Conservation (phyloP, 805 yeast species). For the Kurtzmaniella fragi region DNA sequence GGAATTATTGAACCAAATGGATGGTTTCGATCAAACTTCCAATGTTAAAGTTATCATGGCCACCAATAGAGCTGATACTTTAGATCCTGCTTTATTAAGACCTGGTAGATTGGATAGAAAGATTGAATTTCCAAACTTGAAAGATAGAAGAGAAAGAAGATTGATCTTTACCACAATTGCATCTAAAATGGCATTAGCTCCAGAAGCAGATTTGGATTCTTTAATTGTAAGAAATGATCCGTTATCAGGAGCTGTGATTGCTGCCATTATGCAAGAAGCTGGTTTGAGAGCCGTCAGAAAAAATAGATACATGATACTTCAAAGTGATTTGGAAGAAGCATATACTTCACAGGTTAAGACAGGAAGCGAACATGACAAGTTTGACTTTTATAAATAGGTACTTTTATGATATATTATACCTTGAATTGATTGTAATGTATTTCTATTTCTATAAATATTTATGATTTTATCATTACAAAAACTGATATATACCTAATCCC, state of each 20-base stretch:
- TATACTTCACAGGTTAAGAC: constrained; percentile 95
- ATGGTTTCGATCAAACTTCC: constrained; percentile 94
- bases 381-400: constrained; percentile 84
- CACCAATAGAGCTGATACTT: constrained; percentile 97
- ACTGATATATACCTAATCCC: constrained; percentile 57
- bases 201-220: constrained; percentile 95
- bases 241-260: constrained; percentile 89
- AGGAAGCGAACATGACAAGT: constrained; percentile 92
- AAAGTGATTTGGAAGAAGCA: constrained; percentile 96
- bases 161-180: constrained; percentile 94
- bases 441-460: no score
- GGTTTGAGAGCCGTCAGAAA: constrained; percentile 98
- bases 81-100: constrained; percentile 96
- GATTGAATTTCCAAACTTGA: constrained; percentile 92
- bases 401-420: no score
- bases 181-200: constrained; percentile 95
- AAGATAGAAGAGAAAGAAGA: constrained; percentile 97
- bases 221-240: constrained; percentile 95
- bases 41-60: constrained; percentile 99
- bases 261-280: constrained; percentile 99
- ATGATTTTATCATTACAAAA: constrained; percentile 12
- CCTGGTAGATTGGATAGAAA: constrained; percentile 98
- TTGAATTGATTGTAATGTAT: no score
- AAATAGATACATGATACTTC: constrained; percentile 94
- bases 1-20: constrained; percentile 97